Conservation (phyloP, 257 asterid species). For the Fraxinus pennsylvanica region DNA sequence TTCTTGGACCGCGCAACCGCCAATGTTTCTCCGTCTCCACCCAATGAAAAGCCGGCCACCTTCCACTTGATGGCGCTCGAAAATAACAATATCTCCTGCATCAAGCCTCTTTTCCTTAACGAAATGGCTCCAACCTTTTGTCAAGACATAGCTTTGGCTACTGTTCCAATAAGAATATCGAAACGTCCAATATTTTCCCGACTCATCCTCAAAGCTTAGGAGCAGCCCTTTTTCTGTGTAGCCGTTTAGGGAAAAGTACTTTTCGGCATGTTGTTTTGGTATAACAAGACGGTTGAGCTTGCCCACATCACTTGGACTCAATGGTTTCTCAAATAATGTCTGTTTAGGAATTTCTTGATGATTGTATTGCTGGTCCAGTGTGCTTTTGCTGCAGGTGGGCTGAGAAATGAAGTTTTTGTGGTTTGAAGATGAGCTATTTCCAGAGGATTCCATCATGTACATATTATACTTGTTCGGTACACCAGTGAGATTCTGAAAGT, state of each 20-base stretch:
- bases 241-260: constrained; percentile 64
- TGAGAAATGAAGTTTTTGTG: background rate
- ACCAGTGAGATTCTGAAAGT: constrained; percentile 49
- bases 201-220: constrained; percentile 74
- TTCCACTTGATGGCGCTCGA: constrained; percentile 59
- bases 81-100: constrained; percentile 77
- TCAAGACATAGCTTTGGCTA: constrained; percentile 93
- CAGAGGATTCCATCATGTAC: constrained; percentile 23
- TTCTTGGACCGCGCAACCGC: background rate
- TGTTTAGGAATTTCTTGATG: constrained; percentile 37
- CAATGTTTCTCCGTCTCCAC: constrained; percentile 59
- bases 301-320: constrained; percentile 95
- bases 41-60: constrained; percentile 66
- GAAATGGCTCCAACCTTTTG: constrained; percentile 94
- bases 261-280: constrained; percentile 92
- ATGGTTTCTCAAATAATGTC: constrained; percentile 72
- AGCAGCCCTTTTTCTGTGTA: constrained; percentile 52
- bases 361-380: background rate
- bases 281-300: constrained; percentile 91
- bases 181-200: constrained; percentile 76
- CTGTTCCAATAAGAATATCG: constrained; percentile 92
- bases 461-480: constrained; percentile 32
- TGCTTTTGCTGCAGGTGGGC: background rate
- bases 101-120: constrained; percentile 84
- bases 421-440: constrained; percentile 36